These are phyloP conservation scores for Barnettozyma sucrosica DNA, from an alignment of 805 yeast species.

Conservation along the genomic window DNA sequence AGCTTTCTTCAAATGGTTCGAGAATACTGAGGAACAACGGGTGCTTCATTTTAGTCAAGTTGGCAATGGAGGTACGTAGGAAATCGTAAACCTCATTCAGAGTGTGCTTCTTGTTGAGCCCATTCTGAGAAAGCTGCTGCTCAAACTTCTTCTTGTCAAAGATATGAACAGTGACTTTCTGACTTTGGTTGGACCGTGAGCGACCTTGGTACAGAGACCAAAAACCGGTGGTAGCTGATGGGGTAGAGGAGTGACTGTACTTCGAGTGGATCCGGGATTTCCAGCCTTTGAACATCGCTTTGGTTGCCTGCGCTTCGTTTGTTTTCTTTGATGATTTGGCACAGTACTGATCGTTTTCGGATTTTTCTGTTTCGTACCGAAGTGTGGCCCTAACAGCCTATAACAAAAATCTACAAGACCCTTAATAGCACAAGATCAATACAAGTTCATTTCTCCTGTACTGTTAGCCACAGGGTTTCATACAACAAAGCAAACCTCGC, in stretches of 20 bases:
- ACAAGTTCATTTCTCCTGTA: too few species aligned
- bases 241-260: conserved; percentile 59
- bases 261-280: conserved; percentile 12
- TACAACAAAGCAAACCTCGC: too few species aligned
- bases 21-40: conserved; percentile 79
- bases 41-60: conserved; percentile 77
- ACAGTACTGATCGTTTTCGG: neutral
- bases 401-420: too few species aligned
- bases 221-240: conserved; percentile 66
- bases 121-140: conserved; percentile 42
- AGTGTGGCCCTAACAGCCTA: neutral
- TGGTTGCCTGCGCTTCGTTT: neutral
- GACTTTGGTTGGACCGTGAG: conserved; percentile 35
- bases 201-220: conserved; percentile 84
- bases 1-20: conserved; percentile 88
- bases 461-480: too few species aligned
- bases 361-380: neutral
- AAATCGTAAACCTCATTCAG: conserved; percentile 60
- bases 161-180: conserved; percentile 72
- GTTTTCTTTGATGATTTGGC: neutral
- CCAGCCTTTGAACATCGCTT: conserved; percentile 13
- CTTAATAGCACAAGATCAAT: too few species aligned
- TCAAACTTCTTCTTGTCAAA: conserved; percentile 79
- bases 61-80: conserved; percentile 60
- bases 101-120: conserved; percentile 40